Conservation (phyloP, 306 rosid species). For the Rubus idaeus region DNA sequence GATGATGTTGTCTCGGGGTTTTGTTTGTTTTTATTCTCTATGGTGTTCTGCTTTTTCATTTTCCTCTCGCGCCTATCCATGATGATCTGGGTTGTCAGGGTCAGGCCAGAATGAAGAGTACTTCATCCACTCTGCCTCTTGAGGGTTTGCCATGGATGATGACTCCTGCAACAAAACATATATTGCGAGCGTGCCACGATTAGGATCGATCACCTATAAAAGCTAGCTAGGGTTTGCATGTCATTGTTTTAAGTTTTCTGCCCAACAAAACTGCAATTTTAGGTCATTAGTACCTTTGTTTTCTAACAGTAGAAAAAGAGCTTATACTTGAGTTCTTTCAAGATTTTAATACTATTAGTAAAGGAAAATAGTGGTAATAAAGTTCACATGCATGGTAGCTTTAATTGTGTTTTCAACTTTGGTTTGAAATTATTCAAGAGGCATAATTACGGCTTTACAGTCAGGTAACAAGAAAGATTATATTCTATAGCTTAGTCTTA, state of each 20-base stretch:
- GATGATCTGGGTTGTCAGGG: conserved; percentile 81
- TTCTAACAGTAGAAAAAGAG: conserved; percentile 6
- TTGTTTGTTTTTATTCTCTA: conserved; percentile 15
- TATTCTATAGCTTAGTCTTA: conserved; percentile 20
- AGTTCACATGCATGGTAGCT: conserved; percentile 7
- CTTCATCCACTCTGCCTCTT: conserved; percentile 96
- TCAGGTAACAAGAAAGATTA: conserved; percentile 27
- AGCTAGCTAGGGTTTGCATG: conserved; percentile 12
- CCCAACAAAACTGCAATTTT: neutral
- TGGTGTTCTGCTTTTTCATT: conserved; percentile 4
- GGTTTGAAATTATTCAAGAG: conserved; percentile 6
- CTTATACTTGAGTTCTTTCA: conserved; percentile 3
- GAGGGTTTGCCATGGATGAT: conserved; percentile 63
- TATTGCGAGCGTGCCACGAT: conserved; percentile 15
- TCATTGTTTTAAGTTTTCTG: neutral
- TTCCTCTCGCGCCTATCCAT: conserved; percentile 43
- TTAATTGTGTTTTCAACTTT: conserved; percentile 14
- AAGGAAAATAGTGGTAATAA: conserved; percentile 8
- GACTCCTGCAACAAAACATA: conserved; percentile 54
- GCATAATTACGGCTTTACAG: conserved; percentile 23
- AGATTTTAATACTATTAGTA: neutral
- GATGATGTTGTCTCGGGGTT: conserved; percentile 9
- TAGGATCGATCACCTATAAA: neutral
- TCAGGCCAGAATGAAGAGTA: conserved; percentile 95
- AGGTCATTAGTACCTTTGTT: neutral